Base-by-base conservation (phyloP, 78 protist species). In the Bodo saltans region DNA sequence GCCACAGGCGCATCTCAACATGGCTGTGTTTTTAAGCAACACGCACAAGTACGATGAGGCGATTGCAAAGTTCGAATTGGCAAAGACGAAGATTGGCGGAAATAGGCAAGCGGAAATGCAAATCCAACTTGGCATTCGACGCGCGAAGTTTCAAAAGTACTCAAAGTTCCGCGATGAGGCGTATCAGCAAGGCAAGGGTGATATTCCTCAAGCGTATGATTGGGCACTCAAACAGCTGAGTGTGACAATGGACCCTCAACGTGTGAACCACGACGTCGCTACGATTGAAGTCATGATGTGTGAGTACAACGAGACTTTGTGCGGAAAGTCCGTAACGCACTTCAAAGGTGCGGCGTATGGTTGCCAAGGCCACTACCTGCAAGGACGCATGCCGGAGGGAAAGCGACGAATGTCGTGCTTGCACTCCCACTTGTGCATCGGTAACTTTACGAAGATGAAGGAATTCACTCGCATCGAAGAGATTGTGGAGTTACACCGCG, bases 1-100 rank as follows among this genome's bases (percentile, higher is more conserved):
- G n/a, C n/a, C n/a, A n/a, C 67, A 76, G 69, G 81, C 81, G 28
- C n/a, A 76, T 67, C 11, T 76, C 72, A 76, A 28, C 67, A 30
- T 30, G 42, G 81, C 81, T n/a, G 42, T 67, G 53, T 40, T 76
- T 67, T 67, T 76, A 25, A 3, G n/a, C 34, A 76, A 76, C 69
- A 3, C 81, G 40, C 12, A 76, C 53, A 4, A 17, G 17, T 29
- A 42, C n/a, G 81, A 76, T 37, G 12, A 76, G 60, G 11, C 81
- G 52, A 2, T 3, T 3, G 69, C 41, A 27, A 25, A 42, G 32
- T 76, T 12, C 42, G 35, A 27, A 29, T 12, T 2, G 11, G 81
- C 11, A 1, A 39, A 76, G 81, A n/a, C n/a, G n/a, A n/a, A n/a
- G n/a, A n/a, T n/a, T n/a, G n/a, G n/a, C n/a, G n/a, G n/a, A n/a